phyloP scores from a whole-genome alignment of 768 basidiomycete species.

The Tricholomella constricta region DNA sequence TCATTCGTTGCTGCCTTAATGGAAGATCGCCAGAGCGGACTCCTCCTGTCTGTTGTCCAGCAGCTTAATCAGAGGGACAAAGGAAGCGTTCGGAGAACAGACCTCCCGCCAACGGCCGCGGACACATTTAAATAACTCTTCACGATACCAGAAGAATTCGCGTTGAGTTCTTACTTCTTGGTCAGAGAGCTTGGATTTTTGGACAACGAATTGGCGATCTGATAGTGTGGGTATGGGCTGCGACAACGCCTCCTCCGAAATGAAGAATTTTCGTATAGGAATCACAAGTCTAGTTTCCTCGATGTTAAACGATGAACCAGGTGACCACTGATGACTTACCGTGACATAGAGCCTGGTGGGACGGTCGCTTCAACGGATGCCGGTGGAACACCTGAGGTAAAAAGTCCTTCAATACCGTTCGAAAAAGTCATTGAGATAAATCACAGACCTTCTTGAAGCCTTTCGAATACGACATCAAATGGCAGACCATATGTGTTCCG shows the following conservation, averaged over 20 bases:
- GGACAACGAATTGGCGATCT: slow-evolving; percentile 88
- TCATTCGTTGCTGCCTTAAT: slow-evolving; percentile 76
- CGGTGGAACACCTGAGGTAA: slow-evolving; percentile 38
- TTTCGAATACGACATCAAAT: slow-evolving; percentile 83
- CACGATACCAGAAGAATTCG: slow-evolving; percentile 95
- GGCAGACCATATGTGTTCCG: slow-evolving; percentile 89
- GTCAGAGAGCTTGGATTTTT: slow-evolving; percentile 63
- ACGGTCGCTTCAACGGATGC: slow-evolving; percentile 58
- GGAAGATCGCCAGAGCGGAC: slow-evolving; percentile 75
- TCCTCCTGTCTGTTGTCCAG: slow-evolving; percentile 66
- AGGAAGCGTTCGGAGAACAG: slow-evolving; percentile 17
- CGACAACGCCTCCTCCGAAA: slow-evolving; percentile 59
- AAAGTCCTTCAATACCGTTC: slow-evolving; percentile 1
- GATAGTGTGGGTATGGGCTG: slow-evolving; percentile 82
- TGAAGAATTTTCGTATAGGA: slow-evolving; percentile 68
- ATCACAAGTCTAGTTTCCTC: slow-evolving; percentile 53
- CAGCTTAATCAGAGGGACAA: slow-evolving; percentile 1
- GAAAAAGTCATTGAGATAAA: not conserved
- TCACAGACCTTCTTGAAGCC: slow-evolving; percentile 59
- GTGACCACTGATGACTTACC: slow-evolving; percentile 46
- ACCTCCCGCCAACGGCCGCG: slow-evolving; percentile 88
- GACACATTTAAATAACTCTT: slow-evolving; percentile 74
- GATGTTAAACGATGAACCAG: not conserved
- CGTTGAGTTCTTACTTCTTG: slow-evolving; percentile 65
- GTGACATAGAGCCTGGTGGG: slow-evolving; percentile 85